phyloP scores from a whole-genome alignment of 192 early-diverging fungal genomes.

The Coemansia guatemalensis region DNA sequence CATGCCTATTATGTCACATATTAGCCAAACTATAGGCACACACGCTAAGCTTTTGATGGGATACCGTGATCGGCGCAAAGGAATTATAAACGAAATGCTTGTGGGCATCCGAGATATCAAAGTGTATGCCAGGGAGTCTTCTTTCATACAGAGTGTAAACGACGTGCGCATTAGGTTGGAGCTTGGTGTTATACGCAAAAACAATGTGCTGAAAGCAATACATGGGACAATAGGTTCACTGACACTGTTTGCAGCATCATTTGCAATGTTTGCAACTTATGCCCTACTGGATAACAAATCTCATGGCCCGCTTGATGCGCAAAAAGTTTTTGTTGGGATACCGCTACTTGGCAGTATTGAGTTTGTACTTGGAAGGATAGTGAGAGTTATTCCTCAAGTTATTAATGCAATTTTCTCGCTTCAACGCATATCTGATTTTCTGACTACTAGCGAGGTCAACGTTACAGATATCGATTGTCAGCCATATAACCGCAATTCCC shows the following conservation, averaged over 20 bases:
- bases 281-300: slow-evolving; percentile 15
- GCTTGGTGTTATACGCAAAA: too few relatives aligned
- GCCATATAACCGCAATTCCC: slow-evolving; percentile 28
- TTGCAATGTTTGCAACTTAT: slow-evolving; percentile 38
- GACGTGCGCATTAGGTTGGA: too few relatives aligned
- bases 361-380: slow-evolving; percentile 18
- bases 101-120: too few relatives aligned
- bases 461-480: slow-evolving; percentile 17
- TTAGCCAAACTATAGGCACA: too few relatives aligned
- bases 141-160: too few relatives aligned
- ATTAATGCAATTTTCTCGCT: slow-evolving; percentile 25
- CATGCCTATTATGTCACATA: too few relatives aligned
- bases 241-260: slow-evolving; percentile 31
- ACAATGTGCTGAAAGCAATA: slow-evolving; percentile 11
- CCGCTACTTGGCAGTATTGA: slow-evolving; percentile 40
- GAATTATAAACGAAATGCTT: too few relatives aligned
- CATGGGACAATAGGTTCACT: slow-evolving; percentile 26
- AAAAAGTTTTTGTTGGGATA: slow-evolving; percentile 41
- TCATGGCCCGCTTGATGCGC: slow-evolving; percentile 35
- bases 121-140: too few relatives aligned
- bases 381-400: slow-evolving; percentile 17
- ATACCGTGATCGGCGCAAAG: too few relatives aligned
- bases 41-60: too few relatives aligned
- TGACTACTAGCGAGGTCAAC: slow-evolving; percentile 37
- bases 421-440: slow-evolving; percentile 28